Conservation (phyloP, 1,284 basidiomycete genomes). For the Leccinum pachyderme region DNA sequence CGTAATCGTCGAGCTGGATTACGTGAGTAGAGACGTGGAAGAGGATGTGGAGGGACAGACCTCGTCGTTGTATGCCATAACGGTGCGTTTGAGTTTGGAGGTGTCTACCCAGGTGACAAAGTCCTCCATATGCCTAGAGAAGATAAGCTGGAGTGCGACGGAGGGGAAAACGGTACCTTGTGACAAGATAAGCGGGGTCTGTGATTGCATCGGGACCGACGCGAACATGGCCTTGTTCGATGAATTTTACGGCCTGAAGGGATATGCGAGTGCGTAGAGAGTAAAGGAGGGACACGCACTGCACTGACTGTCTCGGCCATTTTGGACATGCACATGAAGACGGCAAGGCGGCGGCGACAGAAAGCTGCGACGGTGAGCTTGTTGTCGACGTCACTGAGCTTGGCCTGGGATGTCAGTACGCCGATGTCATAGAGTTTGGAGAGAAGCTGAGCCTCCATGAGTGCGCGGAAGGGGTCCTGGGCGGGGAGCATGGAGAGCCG, state of each 20-base stretch:
- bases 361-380: slow-evolving; percentile 95
- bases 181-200: slow-evolving; percentile 96
- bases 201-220: slow-evolving; percentile 96
- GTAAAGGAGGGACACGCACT: slow-evolving; percentile 48
- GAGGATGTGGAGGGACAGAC: slow-evolving; percentile 40
- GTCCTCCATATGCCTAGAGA: slow-evolving; percentile 89
- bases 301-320: slow-evolving; percentile 97
- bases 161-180: slow-evolving; percentile 50
- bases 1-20: slow-evolving; percentile 83
- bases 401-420: slow-evolving; percentile 76
- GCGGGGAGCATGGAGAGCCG: slow-evolving; percentile 86
- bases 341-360: slow-evolving; percentile 87
- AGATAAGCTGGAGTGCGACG: slow-evolving; percentile 10
- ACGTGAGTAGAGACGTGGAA: slow-evolving; percentile 10
- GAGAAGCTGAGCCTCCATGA: slow-evolving; percentile 86
- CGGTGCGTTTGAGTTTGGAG: slow-evolving; percentile 92
- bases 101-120: slow-evolving; percentile 99
- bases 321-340: slow-evolving; percentile 89
- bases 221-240: slow-evolving; percentile 97
- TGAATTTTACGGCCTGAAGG: slow-evolving; percentile 86
- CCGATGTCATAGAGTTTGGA: slow-evolving; percentile 98
- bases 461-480: slow-evolving; percentile 84
- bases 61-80: slow-evolving; percentile 98
- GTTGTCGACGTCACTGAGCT: slow-evolving; percentile 91
- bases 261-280: slow-evolving; percentile 2